A percentile compares a stretch with the other conserved stretches of the same genome.
Evolutionary conservation across 495 filamentous ascomycete species (phyloP).

Genomic region (Trichoderma erinaceum): DNA sequence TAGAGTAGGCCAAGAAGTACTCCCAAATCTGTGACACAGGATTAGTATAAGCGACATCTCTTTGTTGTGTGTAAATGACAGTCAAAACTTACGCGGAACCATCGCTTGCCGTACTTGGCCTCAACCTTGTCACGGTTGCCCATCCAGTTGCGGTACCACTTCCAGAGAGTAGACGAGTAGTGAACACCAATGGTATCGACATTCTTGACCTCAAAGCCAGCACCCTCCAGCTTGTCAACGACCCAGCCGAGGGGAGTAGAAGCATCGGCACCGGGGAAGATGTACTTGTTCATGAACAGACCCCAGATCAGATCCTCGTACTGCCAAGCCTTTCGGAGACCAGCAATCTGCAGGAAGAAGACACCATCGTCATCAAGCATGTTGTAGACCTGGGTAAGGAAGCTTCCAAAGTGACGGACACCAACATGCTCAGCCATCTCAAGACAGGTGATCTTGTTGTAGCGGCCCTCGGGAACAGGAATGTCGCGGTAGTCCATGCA

Average conservation of each 20-base stretch:
- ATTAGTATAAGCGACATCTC: background rate
- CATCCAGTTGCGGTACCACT: conserved; percentile 99
- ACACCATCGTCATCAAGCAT: conserved; percentile 85
- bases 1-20: conserved; percentile 91
- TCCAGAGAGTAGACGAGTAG: conserved; percentile 95
- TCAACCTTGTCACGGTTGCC: conserved; percentile 90
- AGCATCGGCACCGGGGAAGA: conserved; percentile 85
- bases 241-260: conserved; percentile 72
- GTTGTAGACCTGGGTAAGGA: conserved; percentile 68
- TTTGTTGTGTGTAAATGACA: background rate
- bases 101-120: conserved; percentile 90
- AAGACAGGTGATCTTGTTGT: conserved; percentile 80
- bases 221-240: conserved; percentile 61
- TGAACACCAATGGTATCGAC: conserved; percentile 91
- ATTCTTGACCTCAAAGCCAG: conserved; percentile 71
- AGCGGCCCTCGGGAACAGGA: conserved; percentile 58
- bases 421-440: conserved; percentile 93
- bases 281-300: conserved; percentile 87
- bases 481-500: conserved; percentile 87
- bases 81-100: conserved; percentile 74
- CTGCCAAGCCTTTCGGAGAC: conserved; percentile 76
- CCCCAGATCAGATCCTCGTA: conserved; percentile 87
- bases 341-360: conserved; percentile 80
- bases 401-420: conserved; percentile 61
- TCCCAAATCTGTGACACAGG: conserved; percentile 80